phyloP scores from a whole-genome alignment of 2,329 filamentous ascomycete genomes.

The Chaetoscypha palmicola region DNA sequence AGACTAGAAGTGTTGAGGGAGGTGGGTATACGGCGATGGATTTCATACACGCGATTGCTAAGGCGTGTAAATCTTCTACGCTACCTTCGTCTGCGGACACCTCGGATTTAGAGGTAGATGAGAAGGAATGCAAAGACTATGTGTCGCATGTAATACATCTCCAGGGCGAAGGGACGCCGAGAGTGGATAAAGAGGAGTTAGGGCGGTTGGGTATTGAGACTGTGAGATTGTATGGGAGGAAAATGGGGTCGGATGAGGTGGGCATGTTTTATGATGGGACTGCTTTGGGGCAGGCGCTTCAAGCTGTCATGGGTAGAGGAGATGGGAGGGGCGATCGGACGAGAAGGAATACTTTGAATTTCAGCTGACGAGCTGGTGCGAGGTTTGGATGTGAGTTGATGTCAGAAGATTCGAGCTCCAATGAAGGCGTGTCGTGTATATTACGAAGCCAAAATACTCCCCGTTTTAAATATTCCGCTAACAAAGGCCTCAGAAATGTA shows the following conservation, averaged over 20 bases:
- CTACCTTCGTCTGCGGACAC: conserved; percentile 10
- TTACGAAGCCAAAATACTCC: too few relatives aligned
- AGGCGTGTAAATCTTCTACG: conserved; percentile 46
- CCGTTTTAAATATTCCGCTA: too few relatives aligned
- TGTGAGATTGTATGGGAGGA: conserved; percentile 68
- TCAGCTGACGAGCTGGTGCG: too few relatives aligned
- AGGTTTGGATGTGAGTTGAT: too few relatives aligned
- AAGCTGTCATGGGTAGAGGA: conserved; percentile 65
- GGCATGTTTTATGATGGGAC: conserved; percentile 66
- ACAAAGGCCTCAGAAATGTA: too few relatives aligned
- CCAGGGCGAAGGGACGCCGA: conserved; percentile 62
- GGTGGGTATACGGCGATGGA: conserved; percentile 66
- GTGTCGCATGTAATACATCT: conserved; percentile 81
- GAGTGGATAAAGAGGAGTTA: conserved; percentile 60
- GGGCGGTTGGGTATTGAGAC: conserved; percentile 65
- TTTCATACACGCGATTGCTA: conserved; percentile 73
- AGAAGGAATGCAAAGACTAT: conserved; percentile 54
- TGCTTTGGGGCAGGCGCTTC: conserved; percentile 66
- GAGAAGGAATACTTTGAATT: conserved; percentile 51
- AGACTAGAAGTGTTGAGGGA: conserved; percentile 62
- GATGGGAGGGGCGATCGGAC: conserved; percentile 45
- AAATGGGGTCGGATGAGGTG: conserved; percentile 39
- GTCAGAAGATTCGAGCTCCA: too few relatives aligned
- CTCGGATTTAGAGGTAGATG: conserved; percentile 19
- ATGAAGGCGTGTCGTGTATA: too few relatives aligned